Base-by-base conservation (phyloP, 1,284 basidiomycete species). In the Pascua guehoae region DNA sequence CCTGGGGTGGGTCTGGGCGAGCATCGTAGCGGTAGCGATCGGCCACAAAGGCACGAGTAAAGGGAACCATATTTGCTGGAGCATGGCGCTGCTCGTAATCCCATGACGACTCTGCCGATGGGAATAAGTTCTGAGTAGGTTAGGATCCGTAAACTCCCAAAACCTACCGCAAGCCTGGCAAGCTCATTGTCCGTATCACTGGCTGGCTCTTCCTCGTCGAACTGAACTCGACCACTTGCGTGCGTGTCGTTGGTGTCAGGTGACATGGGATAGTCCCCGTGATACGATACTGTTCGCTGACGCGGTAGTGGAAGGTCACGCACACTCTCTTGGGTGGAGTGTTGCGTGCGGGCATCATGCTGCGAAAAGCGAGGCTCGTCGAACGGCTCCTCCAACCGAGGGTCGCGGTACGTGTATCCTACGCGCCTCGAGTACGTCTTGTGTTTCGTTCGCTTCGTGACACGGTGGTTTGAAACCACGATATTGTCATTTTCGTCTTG, bases 361-460 rank as follows among this genome's bases (percentile, higher is more conserved):
- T 43, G 46, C 8, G 47, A 37, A 16, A 39, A 12, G 3, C 12
- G 48, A 8, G 24, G 48, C 3, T 12, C 14, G 48, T 49, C 24
- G 39, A 41, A 16, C 14, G 17, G 2, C 12, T 49, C 39, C 32
- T 39, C 18, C 48, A 12, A 39, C 37, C n/a, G 10, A 24, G 48
- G 40, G 39, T 2, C 11, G 12, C 18, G 40, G 48, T 17, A 39
- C 15, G 16, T 24, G 39, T 41, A 18, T 2, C 5, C 17, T 17
- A 49, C 39, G 12, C 48, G 48, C 9, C 17, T 12, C 37, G 48
- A 49, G 48, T 41, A 49, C 4, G 48, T 49, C 40, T 49, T 37
- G 48, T 49, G 41, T n/a, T 43, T 43, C 15, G 41, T 49, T 2
- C 38, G 18, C 8, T 18, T 8, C 14, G 17, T 2, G 39, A 10